Evolutionary conservation across 257 asterid genomes (phyloP).

Genomic region (Salvia miltiorrhiza): DNA sequence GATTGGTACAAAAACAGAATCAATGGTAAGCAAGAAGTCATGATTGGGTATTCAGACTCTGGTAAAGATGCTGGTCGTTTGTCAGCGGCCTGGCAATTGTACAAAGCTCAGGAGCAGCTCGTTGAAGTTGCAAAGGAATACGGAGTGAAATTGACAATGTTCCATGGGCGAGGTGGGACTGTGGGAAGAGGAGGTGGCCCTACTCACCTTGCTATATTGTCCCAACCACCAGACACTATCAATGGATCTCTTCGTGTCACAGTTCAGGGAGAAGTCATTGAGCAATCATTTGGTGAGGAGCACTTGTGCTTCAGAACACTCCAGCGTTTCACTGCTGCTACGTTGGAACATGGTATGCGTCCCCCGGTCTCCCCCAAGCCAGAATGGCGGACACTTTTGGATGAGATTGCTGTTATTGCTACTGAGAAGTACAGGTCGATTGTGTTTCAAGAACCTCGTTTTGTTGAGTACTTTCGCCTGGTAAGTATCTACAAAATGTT

Average conservation of each 20-base stretch:
- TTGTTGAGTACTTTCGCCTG: slow-evolving; percentile 69
- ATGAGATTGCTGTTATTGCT: slow-evolving; percentile 46
- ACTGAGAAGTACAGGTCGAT: slow-evolving; percentile 60
- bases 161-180: slow-evolving; percentile 73
- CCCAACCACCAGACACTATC: slow-evolving; percentile 70
- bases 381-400: slow-evolving; percentile 61
- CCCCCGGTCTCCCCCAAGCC: slow-evolving; percentile 64
- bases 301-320: slow-evolving; percentile 66
- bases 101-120: slow-evolving; percentile 73
- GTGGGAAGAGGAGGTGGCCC: slow-evolving; percentile 79
- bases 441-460: slow-evolving; percentile 64
- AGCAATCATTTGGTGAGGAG: slow-evolving; percentile 66
- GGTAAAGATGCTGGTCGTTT: slow-evolving; percentile 73
- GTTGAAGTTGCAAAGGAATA: slow-evolving; percentile 51
- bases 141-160: slow-evolving; percentile 66
- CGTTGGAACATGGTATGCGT: slow-evolving; percentile 62
- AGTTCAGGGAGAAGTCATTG: slow-evolving; percentile 71
- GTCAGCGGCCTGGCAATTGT: slow-evolving; percentile 64
- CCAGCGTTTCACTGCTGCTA: slow-evolving; percentile 70
- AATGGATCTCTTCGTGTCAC: slow-evolving; percentile 71
- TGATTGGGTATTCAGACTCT: slow-evolving; percentile 76
- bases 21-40: slow-evolving; percentile 67
- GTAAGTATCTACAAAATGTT: slow-evolving; percentile 33
- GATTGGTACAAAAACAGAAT: slow-evolving; percentile 60
- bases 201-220: slow-evolving; percentile 62